These are phyloP conservation scores for Dendrobium huoshanense DNA, from an alignment of 106 monocot genomes.

Conservation along the genomic window DNA sequence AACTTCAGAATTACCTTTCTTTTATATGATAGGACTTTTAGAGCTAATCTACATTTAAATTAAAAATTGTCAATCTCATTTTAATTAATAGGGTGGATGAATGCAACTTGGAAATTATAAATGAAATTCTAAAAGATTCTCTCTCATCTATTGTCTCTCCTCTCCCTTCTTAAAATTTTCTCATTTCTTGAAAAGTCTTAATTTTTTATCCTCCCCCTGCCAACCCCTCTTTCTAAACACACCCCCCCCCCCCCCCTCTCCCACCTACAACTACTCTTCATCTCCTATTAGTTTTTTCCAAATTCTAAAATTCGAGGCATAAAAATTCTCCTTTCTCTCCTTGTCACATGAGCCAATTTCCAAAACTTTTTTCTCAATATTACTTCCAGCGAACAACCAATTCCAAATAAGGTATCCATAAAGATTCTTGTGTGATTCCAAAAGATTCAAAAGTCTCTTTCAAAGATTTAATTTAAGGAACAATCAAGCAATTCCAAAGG, in stretches of 20 bases:
- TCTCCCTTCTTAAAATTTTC: no score
- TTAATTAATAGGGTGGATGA: neutral
- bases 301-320: neutral
- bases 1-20: neutral
- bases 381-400: neutral
- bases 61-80: neutral
- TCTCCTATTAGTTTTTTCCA: neutral
- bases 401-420: no score
- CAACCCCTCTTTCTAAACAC: no score
- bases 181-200: no score
- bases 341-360: neutral
- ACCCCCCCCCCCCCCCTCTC: no score
- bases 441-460: no score
- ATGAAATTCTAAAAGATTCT: neutral
- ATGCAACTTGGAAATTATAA: neutral
- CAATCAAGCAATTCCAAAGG: no score
- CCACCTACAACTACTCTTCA: no score
- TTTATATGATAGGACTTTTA: neutral
- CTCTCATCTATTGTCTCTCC: neutral
- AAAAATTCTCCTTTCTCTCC: neutral
- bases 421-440: no score
- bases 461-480: no score
- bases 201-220: no score
- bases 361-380: neutral
- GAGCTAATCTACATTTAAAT: neutral